Evolutionary conservation across 2,329 filamentous ascomycete species (phyloP), one percentile per base, ranked within the genome.

Genomic region (Tolypocladium guangdongense): DNA sequence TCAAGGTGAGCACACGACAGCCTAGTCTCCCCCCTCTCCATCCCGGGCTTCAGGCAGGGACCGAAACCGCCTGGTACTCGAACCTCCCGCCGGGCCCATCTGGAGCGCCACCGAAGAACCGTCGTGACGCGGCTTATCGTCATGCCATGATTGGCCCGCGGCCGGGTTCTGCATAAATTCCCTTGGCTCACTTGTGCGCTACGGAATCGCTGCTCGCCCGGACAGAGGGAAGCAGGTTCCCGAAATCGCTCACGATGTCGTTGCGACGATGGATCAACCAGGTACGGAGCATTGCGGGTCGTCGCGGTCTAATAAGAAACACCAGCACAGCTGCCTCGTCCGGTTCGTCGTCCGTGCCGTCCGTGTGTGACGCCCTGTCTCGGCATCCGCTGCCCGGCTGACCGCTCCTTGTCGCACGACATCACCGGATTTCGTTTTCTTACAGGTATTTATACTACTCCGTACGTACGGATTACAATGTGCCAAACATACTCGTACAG

Each of bases 111-210:
- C 49, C 32, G 49, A 50, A 27, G 39, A 37, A 53, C 54, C 55
- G 39, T 32, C 48, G 38, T 48, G 39, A 43, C 60, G 27, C 51
- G 53, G 59, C 64, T 67, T 68, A 68, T 68, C 65, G 61, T 55
- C 51, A 54, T 48, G 7, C 43, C 33, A 12, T 62, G 58, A 68
- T 68, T 68, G 65, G 65, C 51, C 45, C 12, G 20, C 6, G 6
- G 7, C 14, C 47, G 60, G 62, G 64, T 57, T 61, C 64, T 65
- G 62, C 65, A 67, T 67, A 67, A 67, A 67, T 67, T 64, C 35
- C 16, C 48, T 38, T 39, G 14, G n/a, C 48, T 50, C 36, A 38
- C n/a, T 49, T 24, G 33, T 33, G 46, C 33, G 32, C 27, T 8
- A 30, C 41, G 41, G 41, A 30, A 24, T 10, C 16, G 43, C 8